phyloP scores from a whole-genome alignment of 768 basidiomycete species.

The Cystofilobasidium bisporidii region DNA sequence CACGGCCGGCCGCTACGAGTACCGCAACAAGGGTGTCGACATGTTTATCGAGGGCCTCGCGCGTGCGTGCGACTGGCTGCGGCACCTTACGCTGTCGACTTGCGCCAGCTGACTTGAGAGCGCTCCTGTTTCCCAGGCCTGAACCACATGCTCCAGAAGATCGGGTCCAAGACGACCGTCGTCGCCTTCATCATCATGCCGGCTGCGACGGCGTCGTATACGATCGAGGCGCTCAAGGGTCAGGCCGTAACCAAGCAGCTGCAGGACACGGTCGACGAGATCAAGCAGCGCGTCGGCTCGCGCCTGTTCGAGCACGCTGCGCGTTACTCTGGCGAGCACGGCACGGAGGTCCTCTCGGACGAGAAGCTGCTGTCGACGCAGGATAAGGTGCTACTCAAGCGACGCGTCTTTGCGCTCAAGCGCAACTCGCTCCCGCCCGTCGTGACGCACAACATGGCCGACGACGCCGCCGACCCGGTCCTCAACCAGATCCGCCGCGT shows the following conservation, averaged over 20 bases:
- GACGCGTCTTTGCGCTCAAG: constrained; percentile 91
- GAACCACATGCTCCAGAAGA: constrained; percentile 55
- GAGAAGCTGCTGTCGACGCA: constrained; percentile 74
- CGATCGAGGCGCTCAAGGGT: constrained; percentile 90
- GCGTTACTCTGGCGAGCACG: constrained; percentile 77
- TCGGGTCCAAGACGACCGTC: constrained; percentile 66
- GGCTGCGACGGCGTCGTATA: constrained; percentile 89
- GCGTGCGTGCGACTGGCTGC: constrained; percentile 44
- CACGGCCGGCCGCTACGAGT: constrained; percentile 98
- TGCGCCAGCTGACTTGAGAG: too few species aligned
- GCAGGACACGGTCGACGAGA: constrained; percentile 87
- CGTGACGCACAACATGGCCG: constrained; percentile 97
- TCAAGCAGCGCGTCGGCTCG: constrained; percentile 84
- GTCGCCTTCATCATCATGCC: constrained; percentile 99
- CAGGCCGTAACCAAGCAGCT: constrained; percentile 97
- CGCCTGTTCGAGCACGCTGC: constrained; percentile 90
- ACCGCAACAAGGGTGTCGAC: constrained; percentile 97
- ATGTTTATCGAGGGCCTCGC: constrained; percentile 98
- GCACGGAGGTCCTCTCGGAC: constrained; percentile 59
- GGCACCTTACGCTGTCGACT: background rate
- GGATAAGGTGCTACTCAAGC: constrained; percentile 88
- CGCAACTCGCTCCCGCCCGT: constrained; percentile 89
- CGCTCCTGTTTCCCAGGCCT: constrained; percentile 41
- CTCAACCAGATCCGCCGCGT: constrained; percentile 84
- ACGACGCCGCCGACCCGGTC: constrained; percentile 84